Percentiles rank a stretch among this genome's conserved stretches.
Conservation (phyloP, 495 filamentous ascomycete species). For the Hypoxylon fuscum region DNA sequence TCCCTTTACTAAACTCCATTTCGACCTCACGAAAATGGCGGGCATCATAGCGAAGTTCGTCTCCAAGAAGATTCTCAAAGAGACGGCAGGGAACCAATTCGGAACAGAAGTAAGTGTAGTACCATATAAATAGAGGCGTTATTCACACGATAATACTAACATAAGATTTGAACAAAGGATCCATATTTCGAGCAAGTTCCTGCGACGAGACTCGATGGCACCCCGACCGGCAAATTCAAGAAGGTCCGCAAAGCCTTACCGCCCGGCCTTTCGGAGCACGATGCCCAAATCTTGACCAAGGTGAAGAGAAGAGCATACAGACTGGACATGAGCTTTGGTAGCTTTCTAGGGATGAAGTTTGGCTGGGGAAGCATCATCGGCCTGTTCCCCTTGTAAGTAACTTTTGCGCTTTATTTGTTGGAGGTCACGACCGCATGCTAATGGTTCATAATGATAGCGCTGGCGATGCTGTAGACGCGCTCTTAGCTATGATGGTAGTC, state of each 20-base stretch:
- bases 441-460: slow-evolving; percentile 53
- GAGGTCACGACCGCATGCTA: slow-evolving; percentile 7
- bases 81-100: slow-evolving; percentile 71
- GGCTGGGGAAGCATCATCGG: slow-evolving; percentile 87
- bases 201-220: slow-evolving; percentile 69
- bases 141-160: no score
- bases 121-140: background rate
- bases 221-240: slow-evolving; percentile 63
- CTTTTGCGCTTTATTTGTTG: background rate
- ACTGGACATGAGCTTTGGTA: slow-evolving; percentile 82
- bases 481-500: slow-evolving; percentile 76
- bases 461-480: slow-evolving; percentile 78
- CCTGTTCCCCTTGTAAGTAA: slow-evolving; percentile 76
- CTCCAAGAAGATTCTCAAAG: slow-evolving; percentile 71
- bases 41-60: slow-evolving; percentile 63
- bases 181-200: slow-evolving; percentile 79
- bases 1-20: slow-evolving; percentile 6
- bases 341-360: slow-evolving; percentile 76
- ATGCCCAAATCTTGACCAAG: slow-evolving; percentile 78
- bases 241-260: slow-evolving; percentile 75
- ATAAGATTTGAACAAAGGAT: slow-evolving; percentile 57
- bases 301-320: slow-evolving; percentile 83
- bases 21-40: slow-evolving; percentile 53
- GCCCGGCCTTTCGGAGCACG: slow-evolving; percentile 77
- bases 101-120: slow-evolving; percentile 67